Evolutionary conservation across 192 early-diverging fungal genomes (phyloP).

Genomic region (Linderina pennispora): DNA sequence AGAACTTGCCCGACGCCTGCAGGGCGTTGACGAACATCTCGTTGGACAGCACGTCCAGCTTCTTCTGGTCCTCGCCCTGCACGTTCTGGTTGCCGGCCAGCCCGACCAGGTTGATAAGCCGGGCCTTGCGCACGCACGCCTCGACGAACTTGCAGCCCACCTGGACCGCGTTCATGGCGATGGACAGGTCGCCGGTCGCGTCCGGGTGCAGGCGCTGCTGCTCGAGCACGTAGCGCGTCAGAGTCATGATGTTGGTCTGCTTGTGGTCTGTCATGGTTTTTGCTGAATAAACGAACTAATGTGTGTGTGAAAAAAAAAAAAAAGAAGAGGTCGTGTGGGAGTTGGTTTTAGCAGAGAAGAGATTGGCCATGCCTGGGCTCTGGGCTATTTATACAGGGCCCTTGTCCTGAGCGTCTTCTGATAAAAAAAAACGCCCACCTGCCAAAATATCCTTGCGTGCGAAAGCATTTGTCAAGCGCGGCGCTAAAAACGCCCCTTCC

Average conservation of each 20-base stretch:
- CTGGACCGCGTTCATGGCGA: constrained; percentile 85
- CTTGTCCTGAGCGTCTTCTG: too few relatives aligned
- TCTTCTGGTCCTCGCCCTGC: constrained; percentile 93
- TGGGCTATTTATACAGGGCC: too few relatives aligned
- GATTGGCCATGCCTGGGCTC: too few relatives aligned
- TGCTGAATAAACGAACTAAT: too few relatives aligned
- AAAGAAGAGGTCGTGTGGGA: too few relatives aligned
- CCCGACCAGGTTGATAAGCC: constrained; percentile 93
- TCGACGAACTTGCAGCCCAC: constrained; percentile 97
- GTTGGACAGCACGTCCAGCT: constrained; percentile 95
- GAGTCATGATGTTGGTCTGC: constrained; percentile 86
- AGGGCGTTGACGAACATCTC: constrained; percentile 98
- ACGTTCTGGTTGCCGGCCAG: constrained; percentile 84
- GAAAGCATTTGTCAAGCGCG: too few relatives aligned
- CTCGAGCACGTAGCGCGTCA: constrained; percentile 87
- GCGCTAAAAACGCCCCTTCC: too few relatives aligned
- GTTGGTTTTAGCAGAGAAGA: too few relatives aligned
- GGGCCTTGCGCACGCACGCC: constrained; percentile 93
- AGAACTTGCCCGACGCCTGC: constrained; percentile 79
- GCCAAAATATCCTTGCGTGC: too few relatives aligned
- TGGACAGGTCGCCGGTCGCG: constrained; percentile 89
- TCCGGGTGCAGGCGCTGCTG: constrained; percentile 82
- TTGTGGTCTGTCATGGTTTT: constrained; percentile 52
- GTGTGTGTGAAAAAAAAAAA: too few relatives aligned
- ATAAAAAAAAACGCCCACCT: too few relatives aligned